Percentiles rank a stretch among this genome's conserved stretches.
Evolutionary conservation across 345 rosid genomes (phyloP).

Genomic region (Carallia brachiata): DNA sequence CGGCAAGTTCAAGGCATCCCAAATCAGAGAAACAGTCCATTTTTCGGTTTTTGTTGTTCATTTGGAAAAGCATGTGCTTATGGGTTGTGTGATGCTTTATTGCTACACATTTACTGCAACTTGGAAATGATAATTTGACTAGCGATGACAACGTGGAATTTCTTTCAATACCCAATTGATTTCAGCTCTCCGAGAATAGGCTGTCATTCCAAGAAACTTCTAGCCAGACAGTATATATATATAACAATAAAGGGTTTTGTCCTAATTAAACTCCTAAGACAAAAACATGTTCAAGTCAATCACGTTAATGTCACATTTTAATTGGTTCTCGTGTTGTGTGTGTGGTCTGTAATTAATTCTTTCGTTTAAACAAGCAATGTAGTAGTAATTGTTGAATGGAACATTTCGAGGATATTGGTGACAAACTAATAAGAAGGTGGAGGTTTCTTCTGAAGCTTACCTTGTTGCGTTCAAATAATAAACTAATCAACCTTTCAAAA

Average conservation of each 20-base stretch:
- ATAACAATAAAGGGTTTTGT: neutral
- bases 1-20: no score
- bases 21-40: no score
- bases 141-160: neutral
- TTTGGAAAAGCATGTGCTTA: no score
- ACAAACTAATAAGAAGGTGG: slow-evolving; percentile 22
- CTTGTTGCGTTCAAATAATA: slow-evolving; percentile 28
- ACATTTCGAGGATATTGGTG: slow-evolving; percentile 21
- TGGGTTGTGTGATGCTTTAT: no score
- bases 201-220: slow-evolving; percentile 19
- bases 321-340: neutral
- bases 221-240: neutral
- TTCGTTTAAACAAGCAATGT: no score
- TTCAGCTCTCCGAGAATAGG: slow-evolving; percentile 13
- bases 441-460: slow-evolving; percentile 27
- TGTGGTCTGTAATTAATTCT: no score
- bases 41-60: no score
- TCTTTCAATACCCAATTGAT: slow-evolving; percentile 1
- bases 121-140: neutral
- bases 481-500: slow-evolving; percentile 29
- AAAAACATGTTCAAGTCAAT: slow-evolving; percentile 15
- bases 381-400: slow-evolving; percentile 1
- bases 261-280: neutral
- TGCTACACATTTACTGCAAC: neutral
- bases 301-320: neutral